Evolutionary conservation across 176 grass and related monocot species (phyloP).

Genomic region (Carex parvula): DNA sequence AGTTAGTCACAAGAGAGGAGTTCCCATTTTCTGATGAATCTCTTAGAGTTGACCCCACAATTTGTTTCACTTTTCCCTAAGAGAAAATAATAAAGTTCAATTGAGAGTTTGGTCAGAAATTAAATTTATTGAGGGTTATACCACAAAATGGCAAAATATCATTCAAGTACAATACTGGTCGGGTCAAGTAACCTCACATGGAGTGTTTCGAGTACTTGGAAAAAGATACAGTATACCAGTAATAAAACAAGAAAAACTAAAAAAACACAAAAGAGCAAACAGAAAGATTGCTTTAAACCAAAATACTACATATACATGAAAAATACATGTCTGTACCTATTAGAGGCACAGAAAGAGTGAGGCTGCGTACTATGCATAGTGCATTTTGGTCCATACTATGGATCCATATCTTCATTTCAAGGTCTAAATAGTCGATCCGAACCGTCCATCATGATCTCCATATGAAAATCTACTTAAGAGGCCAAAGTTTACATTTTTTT

Average conservation of each 20-base stretch:
- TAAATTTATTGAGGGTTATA: background rate
- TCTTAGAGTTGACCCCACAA: conserved; percentile 77
- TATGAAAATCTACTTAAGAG: no score
- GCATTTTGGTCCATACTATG: no score
- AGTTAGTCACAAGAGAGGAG: conserved; percentile 58
- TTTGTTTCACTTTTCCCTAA: conserved; percentile 95
- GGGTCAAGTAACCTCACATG: background rate
- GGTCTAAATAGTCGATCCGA: no score
- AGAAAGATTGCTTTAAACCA: background rate
- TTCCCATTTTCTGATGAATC: conserved; percentile 41
- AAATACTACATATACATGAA: background rate
- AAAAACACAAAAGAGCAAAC: background rate
- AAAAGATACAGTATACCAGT: background rate
- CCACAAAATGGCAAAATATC: background rate
- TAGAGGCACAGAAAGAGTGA: background rate
- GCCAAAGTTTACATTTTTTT: no score
- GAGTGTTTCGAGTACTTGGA: background rate
- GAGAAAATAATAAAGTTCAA: conserved; percentile 6
- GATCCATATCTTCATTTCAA: no score
- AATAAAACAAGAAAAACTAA: background rate
- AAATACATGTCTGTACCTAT: background rate
- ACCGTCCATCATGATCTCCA: no score
- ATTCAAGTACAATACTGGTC: background rate
- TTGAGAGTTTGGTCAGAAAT: background rate
- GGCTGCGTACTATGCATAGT: no score